Base-by-base conservation (phyloP, 1,139 yeast species). In the Williopsis jadinii region DNA sequence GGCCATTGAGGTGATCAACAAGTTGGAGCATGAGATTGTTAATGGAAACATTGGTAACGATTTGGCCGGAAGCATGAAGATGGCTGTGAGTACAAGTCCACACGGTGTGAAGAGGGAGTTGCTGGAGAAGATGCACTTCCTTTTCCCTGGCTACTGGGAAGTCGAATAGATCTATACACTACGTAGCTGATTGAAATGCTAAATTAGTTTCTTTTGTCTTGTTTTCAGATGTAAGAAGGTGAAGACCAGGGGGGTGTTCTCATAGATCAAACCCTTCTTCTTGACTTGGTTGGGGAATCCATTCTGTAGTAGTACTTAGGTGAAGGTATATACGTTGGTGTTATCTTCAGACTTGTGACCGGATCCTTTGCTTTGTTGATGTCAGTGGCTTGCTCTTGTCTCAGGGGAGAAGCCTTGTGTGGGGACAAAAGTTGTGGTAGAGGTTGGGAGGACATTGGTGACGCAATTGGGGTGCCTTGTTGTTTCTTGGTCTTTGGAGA, bases 121-220 rank as follows among this genome's bases (percentile, higher is more conserved):
- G 47, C 71, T 84, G 55, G 79, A 80, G 57, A 85, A 85, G 65
- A 77, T 92, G 77, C 87, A 84, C 63, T 92, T 64, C 63, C 70
- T 92, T 54, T 87, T 84, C 70, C 97, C 97, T n/a, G 95, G 90
- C 32, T 85, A 90, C 70, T 90, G 94, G 94, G 80, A 46, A 15
- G 35, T 52, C n/a, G 54, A 50, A 44, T 38, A 30, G 9, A 11
- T 26, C 10, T 8, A 34, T 14, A 11, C 14, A 30, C 33, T 14
- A 29, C 11, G 27, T 34, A 27, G 31, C 27, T 27, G 11, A 11
- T 19, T 19, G 24, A 19, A 19, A 19, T 19, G 24, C 24, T 19
- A 6, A 19, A 19, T 19, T 19, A 19, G 24, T 5, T 6, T 5
- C 24, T 19, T 19, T 19, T 19, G 24, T 19, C 24, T 19, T 6